Conservation (phyloP, 1,284 basidiomycete species). For the Porodaedalea pini region DNA sequence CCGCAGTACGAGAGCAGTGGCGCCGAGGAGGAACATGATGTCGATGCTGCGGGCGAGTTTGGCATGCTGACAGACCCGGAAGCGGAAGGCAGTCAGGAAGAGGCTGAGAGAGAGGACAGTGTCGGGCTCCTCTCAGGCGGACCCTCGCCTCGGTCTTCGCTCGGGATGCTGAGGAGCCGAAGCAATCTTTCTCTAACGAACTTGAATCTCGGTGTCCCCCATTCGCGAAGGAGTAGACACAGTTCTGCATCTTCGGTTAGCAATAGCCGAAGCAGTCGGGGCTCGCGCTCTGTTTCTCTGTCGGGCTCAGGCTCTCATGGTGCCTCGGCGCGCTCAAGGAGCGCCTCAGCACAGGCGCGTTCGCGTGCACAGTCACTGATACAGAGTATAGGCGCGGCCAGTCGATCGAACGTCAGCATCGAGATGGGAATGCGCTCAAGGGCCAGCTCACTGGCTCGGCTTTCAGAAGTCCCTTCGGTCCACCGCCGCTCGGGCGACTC, state of each 20-base stretch:
- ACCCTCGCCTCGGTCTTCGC: constrained; percentile 55
- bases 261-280: neutral
- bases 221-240: constrained; percentile 12
- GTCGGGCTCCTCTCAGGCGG: constrained; percentile 56
- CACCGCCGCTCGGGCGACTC: constrained; percentile 10
- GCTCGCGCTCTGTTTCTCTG: constrained; percentile 5
- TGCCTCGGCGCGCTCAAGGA: constrained; percentile 5
- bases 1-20: constrained; percentile 32
- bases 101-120: constrained; percentile 64
- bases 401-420: constrained; percentile 6
- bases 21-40: constrained; percentile 34
- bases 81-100: constrained; percentile 52
- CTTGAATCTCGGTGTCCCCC: constrained; percentile 14
- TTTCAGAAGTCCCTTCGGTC: constrained; percentile 7
- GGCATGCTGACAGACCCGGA: constrained; percentile 48
- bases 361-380: constrained; percentile 19
- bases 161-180: constrained; percentile 44
- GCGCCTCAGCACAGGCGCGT: constrained; percentile 7
- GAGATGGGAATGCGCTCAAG: constrained; percentile 11
- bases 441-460: constrained; percentile 7
- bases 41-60: constrained; percentile 25
- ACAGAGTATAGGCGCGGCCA: constrained; percentile 15
- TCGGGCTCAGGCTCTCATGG: constrained; percentile 6
- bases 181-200: constrained; percentile 17
- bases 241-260: constrained; percentile 15